Evolutionary conservation across 2,329 filamentous ascomycete genomes (phyloP), one percentile per base, ranked within the genome.

Genomic region (Monosporascus sp.): DNA sequence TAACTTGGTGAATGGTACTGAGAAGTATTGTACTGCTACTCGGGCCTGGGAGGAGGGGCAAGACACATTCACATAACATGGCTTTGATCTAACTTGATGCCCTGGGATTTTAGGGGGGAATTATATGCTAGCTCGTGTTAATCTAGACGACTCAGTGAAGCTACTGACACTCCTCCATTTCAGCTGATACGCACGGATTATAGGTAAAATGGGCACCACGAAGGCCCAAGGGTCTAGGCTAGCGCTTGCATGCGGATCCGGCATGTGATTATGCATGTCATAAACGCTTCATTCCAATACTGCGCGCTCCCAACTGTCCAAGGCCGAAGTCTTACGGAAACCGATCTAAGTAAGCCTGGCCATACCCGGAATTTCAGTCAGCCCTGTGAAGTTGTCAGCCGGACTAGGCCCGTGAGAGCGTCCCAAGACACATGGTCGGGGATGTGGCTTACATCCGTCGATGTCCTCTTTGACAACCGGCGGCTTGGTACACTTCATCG

Each of bases 361-460:
- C 54, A 57, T 56, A 9, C 63, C 63, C n/a, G 63, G 61, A 49
- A 65, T 64, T 37, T 55, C 48, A 6, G 55, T 58, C 14, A 63
- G 35, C 63, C 63, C 63, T 65, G 14, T 2, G 25, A 52, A 8
- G 43, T 48, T 20, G 51, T 63, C 52, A 62, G 57, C 37, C 11
- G 20, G 9, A 39, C 18, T 35, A 24, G 27, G 17, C 27, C 11
- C 7, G 24, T 5, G 24, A 38, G 37, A 37, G 9, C 1, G 35
- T 41, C 6, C 8, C 9, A 45, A 24, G 5, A 37, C 14, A 18
- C 22, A 46, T 38, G 27, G 7, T 11, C 17, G 9, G 35, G 18
- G 37, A 20, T 43, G 6, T 48, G 6, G 62, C 65, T 65, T 59
- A 67, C 65, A 67, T 57, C 63, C 63, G 37, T 67, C 64, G 17